phyloP scores from a whole-genome alignment of 2,329 filamentous ascomycete species.

The Didymella pinodella region DNA sequence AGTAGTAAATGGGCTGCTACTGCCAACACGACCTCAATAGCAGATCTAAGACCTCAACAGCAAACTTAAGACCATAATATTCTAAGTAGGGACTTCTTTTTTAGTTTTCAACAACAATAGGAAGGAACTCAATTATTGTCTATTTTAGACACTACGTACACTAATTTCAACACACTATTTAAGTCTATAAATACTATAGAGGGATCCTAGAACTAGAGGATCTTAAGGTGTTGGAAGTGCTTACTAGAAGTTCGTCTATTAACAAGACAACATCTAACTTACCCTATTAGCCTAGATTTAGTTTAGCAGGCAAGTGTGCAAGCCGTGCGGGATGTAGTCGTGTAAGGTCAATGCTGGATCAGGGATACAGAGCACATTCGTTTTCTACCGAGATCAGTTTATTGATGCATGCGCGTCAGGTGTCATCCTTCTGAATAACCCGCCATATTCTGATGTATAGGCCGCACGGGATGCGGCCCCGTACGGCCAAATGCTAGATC shows the following conservation, averaged over 20 bases:
- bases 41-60: too few species aligned
- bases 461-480: too few species aligned
- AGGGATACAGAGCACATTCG: background rate
- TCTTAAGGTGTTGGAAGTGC: too few species aligned
- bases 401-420: conserved; percentile 1
- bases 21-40: background rate
- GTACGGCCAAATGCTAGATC: background rate
- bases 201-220: background rate
- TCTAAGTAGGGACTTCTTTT: background rate
- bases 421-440: too few species aligned
- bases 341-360: background rate
- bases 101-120: background rate
- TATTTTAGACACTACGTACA: background rate
- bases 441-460: too few species aligned
- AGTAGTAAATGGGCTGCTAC: background rate
- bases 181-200: background rate
- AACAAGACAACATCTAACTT: too few species aligned
- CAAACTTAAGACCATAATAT: background rate
- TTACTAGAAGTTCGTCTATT: too few species aligned
- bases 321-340: too few species aligned
- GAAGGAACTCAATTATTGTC: background rate
- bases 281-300: too few species aligned
- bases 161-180: background rate
- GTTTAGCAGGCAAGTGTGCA: too few species aligned
- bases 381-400: conserved; percentile 1